These are phyloP conservation scores for Solanum aculeatissimum DNA, from an alignment of 305 asterid genomes.

Conservation along the genomic window DNA sequence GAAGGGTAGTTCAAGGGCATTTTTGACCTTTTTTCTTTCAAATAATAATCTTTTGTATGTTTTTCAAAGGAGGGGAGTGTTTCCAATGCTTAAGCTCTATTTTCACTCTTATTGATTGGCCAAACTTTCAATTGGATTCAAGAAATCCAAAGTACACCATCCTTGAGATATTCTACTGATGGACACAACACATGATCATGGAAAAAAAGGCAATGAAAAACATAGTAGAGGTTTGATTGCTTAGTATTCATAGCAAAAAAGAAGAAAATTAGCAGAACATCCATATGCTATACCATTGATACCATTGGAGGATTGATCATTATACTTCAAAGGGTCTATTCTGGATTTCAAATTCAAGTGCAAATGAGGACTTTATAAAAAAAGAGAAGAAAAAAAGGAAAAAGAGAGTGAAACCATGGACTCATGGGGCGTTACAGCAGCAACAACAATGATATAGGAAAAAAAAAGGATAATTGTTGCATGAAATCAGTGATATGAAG, in stretches of 20 bases:
- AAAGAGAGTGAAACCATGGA: neutral
- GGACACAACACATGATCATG: neutral
- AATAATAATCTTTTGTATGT: neutral
- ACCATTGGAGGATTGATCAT: neutral
- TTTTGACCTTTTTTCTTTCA: too few relatives aligned
- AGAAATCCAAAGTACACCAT: neutral
- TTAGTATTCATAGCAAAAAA: neutral
- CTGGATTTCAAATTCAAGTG: neutral
- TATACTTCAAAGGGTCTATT: neutral
- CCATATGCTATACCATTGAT: neutral
- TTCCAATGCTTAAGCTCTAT: neutral
- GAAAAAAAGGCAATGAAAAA: neutral
- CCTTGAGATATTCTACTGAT: neutral
- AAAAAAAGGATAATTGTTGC: neutral
- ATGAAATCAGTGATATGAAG: neutral
- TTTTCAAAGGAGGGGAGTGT: neutral
- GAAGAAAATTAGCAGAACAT: neutral
- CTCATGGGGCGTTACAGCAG: neutral
- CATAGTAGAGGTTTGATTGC: neutral
- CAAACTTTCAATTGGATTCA: neutral
- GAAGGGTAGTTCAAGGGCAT: too few relatives aligned
- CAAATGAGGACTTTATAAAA: neutral
- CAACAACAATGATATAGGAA: neutral
- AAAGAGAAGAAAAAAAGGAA: neutral
- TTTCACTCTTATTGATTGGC: neutral